A percentile compares a stretch with the other conserved stretches of the same genome.
phyloP scores from a whole-genome alignment of 1,284 basidiomycete species.

The Kwoniella shivajii region DNA sequence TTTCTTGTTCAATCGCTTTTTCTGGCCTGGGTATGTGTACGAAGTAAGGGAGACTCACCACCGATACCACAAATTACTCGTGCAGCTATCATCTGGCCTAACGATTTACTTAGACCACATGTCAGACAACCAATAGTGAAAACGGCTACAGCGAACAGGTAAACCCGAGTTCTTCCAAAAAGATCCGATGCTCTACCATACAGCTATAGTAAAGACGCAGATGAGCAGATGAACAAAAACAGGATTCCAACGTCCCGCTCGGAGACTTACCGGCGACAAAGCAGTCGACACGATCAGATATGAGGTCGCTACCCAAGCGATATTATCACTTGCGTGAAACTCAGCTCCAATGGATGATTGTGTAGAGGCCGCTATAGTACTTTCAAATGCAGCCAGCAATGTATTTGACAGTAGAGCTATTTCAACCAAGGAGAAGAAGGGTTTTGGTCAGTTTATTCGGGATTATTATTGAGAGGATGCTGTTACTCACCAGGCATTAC shows the following conservation, averaged over 20 bases:
- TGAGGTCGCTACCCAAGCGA: conserved; percentile 31
- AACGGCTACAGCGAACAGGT: conserved; percentile 21
- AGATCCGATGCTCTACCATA: conserved; percentile 29
- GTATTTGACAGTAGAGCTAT: conserved; percentile 24
- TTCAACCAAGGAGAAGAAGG: not conserved
- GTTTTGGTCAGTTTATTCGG: not conserved
- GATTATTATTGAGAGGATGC: not conserved
- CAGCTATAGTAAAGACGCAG: too few species aligned
- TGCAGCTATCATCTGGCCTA: conserved; percentile 27
- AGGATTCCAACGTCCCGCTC: too few species aligned
- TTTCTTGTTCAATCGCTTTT: too few species aligned
- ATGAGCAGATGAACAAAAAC: too few species aligned
- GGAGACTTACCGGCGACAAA: conserved; percentile 26
- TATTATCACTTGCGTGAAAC: conserved; percentile 24
- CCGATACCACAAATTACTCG: conserved; percentile 28
- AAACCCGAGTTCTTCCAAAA: conserved; percentile 25
- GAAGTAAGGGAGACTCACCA: conserved; percentile 10
- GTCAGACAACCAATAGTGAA: conserved; percentile 25
- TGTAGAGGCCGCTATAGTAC: conserved; percentile 32
- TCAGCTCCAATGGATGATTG: conserved; percentile 24
- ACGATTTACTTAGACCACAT: conserved; percentile 20
- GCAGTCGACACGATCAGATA: conserved; percentile 30
- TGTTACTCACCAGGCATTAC: conserved; percentile 15
- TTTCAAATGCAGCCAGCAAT: conserved; percentile 30
- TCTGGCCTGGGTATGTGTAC: too few species aligned